Evolutionary conservation across 129 eudicot species (phyloP).

Genomic region (Artemisia argyi): DNA sequence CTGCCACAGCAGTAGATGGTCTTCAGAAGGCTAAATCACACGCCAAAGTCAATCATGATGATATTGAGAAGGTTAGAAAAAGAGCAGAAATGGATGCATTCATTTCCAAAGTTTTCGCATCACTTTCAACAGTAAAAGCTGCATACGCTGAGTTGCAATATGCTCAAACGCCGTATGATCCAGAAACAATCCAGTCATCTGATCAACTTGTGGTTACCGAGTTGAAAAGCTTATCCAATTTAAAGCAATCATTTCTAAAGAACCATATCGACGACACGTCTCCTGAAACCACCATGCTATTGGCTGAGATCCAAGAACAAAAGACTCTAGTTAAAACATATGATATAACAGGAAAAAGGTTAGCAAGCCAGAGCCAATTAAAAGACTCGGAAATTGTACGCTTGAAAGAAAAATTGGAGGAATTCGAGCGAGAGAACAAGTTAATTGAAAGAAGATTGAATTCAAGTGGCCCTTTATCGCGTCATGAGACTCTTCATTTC

Average conservation of each 20-base stretch:
- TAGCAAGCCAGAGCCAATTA: slow-evolving; percentile 51
- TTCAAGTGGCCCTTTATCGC: slow-evolving; percentile 58
- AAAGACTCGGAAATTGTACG: slow-evolving; percentile 64
- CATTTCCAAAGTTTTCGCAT: slow-evolving; percentile 68
- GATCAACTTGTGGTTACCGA: slow-evolving; percentile 68
- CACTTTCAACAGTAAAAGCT: slow-evolving; percentile 70
- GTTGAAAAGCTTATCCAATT: slow-evolving; percentile 58
- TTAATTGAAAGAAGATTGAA: slow-evolving; percentile 65
- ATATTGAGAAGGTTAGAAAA: slow-evolving; percentile 34
- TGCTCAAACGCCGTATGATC: slow-evolving; percentile 74
- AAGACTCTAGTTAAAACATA: slow-evolving; percentile 56
- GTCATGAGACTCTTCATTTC: slow-evolving; percentile 44
- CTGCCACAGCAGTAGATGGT: slow-evolving; percentile 36
- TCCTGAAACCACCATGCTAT: slow-evolving; percentile 46
- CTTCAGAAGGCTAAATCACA: slow-evolving; percentile 29
- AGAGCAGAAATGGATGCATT: slow-evolving; percentile 54
- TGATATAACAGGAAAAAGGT: slow-evolving; percentile 51
- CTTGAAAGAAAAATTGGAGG: slow-evolving; percentile 63
- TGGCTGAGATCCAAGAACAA: slow-evolving; percentile 73
- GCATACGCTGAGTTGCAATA: slow-evolving; percentile 74
- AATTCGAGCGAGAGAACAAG: slow-evolving; percentile 54
- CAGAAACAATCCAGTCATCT: slow-evolving; percentile 76
- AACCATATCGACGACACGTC: slow-evolving; percentile 54
- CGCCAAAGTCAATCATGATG: slow-evolving; percentile 32
- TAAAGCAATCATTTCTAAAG: slow-evolving; percentile 66